Evolutionary conservation across 2,329 filamentous ascomycete species (phyloP).

Genomic region (Calonectria pteridis): DNA sequence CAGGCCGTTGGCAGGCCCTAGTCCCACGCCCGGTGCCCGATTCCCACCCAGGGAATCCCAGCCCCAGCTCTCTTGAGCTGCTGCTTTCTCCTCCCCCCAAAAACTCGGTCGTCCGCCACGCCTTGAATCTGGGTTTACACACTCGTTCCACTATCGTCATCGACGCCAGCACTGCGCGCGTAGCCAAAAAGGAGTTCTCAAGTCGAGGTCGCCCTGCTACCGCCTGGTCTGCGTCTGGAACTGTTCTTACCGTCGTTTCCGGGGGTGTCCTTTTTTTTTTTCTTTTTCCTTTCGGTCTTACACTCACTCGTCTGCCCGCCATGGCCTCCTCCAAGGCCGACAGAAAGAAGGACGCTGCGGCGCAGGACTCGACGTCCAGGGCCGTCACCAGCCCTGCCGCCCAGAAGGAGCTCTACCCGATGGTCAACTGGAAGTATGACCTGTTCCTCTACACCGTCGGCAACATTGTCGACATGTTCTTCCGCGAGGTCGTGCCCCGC

Average conservation of each 20-base stretch:
- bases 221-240: not conserved
- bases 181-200: not conserved
- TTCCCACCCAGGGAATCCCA: constrained; percentile 21
- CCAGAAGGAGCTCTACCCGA: constrained; percentile 72
- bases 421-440: constrained; percentile 83
- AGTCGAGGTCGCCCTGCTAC: not conserved
- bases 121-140: not conserved
- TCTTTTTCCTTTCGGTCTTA: constrained; percentile 6
- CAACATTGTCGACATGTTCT: constrained; percentile 94
- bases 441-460: constrained; percentile 82
- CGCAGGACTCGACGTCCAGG: constrained; percentile 35
- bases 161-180: constrained; percentile 18
- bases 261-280: not conserved
- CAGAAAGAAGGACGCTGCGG: constrained; percentile 41
- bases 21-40: constrained; percentile 9
- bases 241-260: not conserved
- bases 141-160: constrained; percentile 14
- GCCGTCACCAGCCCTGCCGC: constrained; percentile 39
- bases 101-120: constrained; percentile 16
- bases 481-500: constrained; percentile 95
- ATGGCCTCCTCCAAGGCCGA: constrained; percentile 39
- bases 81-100: constrained; percentile 13
- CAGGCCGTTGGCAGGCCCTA: constrained; percentile 7
- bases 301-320: constrained; percentile 21
- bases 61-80: constrained; percentile 15